A percentile compares a stretch with the other conserved stretches of the same genome.
phyloP scores from a whole-genome alignment of 2,329 filamentous ascomycete genomes.

The Madurella mycetomatis region DNA sequence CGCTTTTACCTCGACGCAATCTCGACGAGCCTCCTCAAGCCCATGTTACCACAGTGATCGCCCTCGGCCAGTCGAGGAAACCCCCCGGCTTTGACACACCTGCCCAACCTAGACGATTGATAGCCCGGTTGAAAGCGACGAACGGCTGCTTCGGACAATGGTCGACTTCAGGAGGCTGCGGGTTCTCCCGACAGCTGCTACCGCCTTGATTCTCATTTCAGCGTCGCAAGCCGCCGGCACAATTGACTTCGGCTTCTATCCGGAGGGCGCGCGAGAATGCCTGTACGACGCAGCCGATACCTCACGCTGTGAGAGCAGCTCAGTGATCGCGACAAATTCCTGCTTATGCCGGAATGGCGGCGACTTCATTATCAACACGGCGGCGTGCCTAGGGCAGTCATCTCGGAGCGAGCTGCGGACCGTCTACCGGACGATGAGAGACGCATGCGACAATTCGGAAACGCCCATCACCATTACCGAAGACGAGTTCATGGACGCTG shows the following conservation, averaged over 20 bases:
- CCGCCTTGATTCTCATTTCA: slow-evolving; percentile 28
- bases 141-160: slow-evolving; percentile 11
- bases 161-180: slow-evolving; percentile 4
- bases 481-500: slow-evolving; percentile 38
- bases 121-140: too few relatives aligned
- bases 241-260: slow-evolving; percentile 42
- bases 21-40: background rate
- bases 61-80: background rate
- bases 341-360: slow-evolving; percentile 49
- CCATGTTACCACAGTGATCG: background rate
- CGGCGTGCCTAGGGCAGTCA: slow-evolving; percentile 40
- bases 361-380: slow-evolving; percentile 45
- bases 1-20: background rate
- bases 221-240: slow-evolving; percentile 28
- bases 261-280: slow-evolving; percentile 39
- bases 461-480: slow-evolving; percentile 42
- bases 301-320: slow-evolving; percentile 39
- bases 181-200: slow-evolving; percentile 20
- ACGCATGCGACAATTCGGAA: slow-evolving; percentile 41
- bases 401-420: slow-evolving; percentile 35
- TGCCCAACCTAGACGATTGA: too few relatives aligned
- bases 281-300: slow-evolving; percentile 37
- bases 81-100: too few relatives aligned
- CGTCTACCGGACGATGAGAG: slow-evolving; percentile 42
- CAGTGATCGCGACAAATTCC: slow-evolving; percentile 39